Percentiles rank a stretch among this genome's conserved stretches.
Evolutionary conservation across 164 flowering plant genomes (phyloP).

Genomic region (Vitis cinerea): DNA sequence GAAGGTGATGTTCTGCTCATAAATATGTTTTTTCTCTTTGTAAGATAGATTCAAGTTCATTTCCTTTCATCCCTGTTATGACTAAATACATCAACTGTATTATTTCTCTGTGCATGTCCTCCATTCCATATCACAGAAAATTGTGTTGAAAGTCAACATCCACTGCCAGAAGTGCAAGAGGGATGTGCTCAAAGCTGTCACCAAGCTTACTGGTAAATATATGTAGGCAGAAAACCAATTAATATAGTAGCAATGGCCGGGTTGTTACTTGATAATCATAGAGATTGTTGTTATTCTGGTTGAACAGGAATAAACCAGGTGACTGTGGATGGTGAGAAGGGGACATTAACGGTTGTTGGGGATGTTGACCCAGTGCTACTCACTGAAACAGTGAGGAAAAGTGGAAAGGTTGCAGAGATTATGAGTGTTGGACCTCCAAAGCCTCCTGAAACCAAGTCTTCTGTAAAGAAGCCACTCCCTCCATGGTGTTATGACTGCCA

Average conservation of each 20-base stretch:
- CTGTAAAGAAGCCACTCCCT: not conserved
- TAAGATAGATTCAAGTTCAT: too few relatives aligned
- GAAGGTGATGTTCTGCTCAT: too few relatives aligned
- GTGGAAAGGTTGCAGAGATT: constrained; percentile 24
- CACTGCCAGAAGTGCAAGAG: constrained; percentile 33
- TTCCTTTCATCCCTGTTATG: too few relatives aligned
- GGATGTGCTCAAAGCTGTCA: constrained; percentile 28
- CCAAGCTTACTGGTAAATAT: constrained; percentile 33
- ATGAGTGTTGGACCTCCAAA: constrained; percentile 41
- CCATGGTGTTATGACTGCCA: constrained; percentile 12
- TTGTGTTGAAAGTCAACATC: constrained; percentile 30
- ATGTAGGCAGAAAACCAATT: not conserved
- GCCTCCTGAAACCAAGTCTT: constrained; percentile 10
- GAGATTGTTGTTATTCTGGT: not conserved
- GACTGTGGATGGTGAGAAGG: constrained; percentile 28
- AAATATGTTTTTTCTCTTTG: too few relatives aligned
- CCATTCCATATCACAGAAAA: constrained; percentile 24
- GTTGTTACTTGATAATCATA: too few relatives aligned
- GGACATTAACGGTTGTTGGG: constrained; percentile 32
- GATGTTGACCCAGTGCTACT: constrained; percentile 36
- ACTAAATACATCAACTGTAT: too few relatives aligned
- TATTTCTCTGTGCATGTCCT: not conserved
- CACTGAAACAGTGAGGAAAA: constrained; percentile 20
- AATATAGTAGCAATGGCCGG: not conserved
- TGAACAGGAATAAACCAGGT: constrained; percentile 32